These are phyloP conservation scores for Trichocladium uniseriatum DNA, from an alignment of 495 filamentous ascomycete species.

Conservation along the genomic window DNA sequence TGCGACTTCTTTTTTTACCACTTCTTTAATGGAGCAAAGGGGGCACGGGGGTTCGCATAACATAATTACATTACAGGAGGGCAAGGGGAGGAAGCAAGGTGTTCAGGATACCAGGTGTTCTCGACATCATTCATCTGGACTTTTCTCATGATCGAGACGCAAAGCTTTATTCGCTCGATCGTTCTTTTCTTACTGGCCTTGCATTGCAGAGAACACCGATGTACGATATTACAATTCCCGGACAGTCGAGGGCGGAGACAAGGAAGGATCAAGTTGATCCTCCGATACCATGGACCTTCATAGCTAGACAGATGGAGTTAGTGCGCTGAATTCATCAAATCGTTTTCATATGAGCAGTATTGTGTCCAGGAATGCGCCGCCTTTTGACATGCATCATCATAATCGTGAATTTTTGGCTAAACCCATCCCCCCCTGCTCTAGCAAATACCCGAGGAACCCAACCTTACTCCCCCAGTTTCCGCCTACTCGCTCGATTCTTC, in stretches of 20 bases:
- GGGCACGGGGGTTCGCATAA: not conserved
- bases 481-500: constrained; percentile 31
- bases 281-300: too few species aligned
- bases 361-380: too few species aligned
- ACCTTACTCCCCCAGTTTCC: constrained; percentile 22
- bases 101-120: constrained; percentile 19
- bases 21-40: not conserved
- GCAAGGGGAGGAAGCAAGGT: constrained; percentile 3
- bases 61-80: too few species aligned
- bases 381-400: too few species aligned
- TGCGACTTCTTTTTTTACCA: not conserved
- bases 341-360: too few species aligned
- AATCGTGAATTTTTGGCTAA: not conserved
- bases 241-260: too few species aligned
- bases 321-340: too few species aligned
- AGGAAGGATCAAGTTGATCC: too few species aligned
- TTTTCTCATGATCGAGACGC: not conserved
- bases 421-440: not conserved
- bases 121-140: not conserved
- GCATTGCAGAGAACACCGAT: not conserved
- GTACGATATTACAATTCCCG: not conserved
- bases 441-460: too few species aligned
- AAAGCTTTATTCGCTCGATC: not conserved
- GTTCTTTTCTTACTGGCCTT: not conserved
- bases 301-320: too few species aligned